These are phyloP conservation scores for Claviceps sp. DNA, from an alignment of 2,329 filamentous ascomycete genomes.

Conservation along the genomic window DNA sequence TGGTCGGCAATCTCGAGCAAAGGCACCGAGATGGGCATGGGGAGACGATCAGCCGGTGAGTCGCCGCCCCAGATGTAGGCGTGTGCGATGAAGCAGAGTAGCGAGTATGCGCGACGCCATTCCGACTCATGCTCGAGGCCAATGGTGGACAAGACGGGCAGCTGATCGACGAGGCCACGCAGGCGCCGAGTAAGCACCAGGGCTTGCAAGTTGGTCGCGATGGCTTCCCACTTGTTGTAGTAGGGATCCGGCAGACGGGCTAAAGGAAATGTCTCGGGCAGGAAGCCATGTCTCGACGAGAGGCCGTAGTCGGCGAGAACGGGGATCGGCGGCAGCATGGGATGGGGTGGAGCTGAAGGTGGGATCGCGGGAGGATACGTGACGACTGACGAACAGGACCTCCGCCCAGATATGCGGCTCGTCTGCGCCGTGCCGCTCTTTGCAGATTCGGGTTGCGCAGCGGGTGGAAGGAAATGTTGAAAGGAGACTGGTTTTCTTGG, in stretches of 20 bases:
- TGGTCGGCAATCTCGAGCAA: constrained; percentile 62
- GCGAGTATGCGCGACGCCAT: constrained; percentile 86
- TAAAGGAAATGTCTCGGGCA: constrained; percentile 69
- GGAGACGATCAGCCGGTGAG: constrained; percentile 63
- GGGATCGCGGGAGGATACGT: not conserved
- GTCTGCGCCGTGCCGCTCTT: not conserved
- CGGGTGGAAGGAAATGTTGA: not conserved
- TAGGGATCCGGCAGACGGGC: constrained; percentile 74
- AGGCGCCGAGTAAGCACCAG: constrained; percentile 77
- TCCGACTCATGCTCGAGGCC: constrained; percentile 73
- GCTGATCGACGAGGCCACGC: constrained; percentile 61
- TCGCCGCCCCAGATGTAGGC: constrained; percentile 95
- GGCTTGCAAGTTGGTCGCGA: constrained; percentile 74
- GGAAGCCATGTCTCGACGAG: constrained; percentile 69
- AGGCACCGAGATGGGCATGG: constrained; percentile 70
- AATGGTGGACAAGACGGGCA: constrained; percentile 73
- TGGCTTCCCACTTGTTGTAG: constrained; percentile 88
- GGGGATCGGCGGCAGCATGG: constrained; percentile 48
- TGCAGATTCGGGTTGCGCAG: not conserved
- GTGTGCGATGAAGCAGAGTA: constrained; percentile 84
- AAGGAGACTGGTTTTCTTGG: too few relatives aligned
- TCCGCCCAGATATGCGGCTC: not conserved
- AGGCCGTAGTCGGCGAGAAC: constrained; percentile 66
- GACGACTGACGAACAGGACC: not conserved
- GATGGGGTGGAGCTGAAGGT: not conserved